These are phyloP conservation scores for Halophytophthora batemanensis DNA, from an alignment of 352 stramenopile species.

Conservation along the genomic window DNA sequence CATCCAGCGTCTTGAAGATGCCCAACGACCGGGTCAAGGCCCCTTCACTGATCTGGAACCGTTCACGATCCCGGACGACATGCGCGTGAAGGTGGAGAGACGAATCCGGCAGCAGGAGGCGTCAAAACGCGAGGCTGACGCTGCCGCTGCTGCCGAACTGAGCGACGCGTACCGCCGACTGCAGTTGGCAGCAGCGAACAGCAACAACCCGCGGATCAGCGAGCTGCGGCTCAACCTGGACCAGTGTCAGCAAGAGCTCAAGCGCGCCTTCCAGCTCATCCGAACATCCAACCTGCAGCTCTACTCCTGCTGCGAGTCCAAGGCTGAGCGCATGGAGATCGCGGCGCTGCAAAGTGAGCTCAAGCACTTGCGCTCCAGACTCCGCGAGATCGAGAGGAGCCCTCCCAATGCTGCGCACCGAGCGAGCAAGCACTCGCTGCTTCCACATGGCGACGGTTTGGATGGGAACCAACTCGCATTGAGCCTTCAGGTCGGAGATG, in stretches of 20 bases:
- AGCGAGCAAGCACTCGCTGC: too few species aligned
- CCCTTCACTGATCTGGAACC: slow-evolving; percentile 66
- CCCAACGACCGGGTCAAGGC: slow-evolving; percentile 15
- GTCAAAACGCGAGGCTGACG: slow-evolving; percentile 47
- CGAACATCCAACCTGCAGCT: slow-evolving; percentile 62
- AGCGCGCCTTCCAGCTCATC: slow-evolving; percentile 65
- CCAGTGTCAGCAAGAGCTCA: slow-evolving; percentile 63
- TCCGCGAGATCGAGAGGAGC: slow-evolving; percentile 25
- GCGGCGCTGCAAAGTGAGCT: slow-evolving; percentile 45
- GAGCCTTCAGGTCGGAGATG: slow-evolving; percentile 12
- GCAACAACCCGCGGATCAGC: slow-evolving; percentile 50
- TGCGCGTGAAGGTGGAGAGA: slow-evolving; percentile 71
- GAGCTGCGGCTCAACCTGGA: slow-evolving; percentile 62
- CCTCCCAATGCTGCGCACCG: not conserved
- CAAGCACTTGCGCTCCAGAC: slow-evolving; percentile 34
- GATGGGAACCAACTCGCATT: too few species aligned
- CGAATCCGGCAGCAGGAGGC: slow-evolving; percentile 58
- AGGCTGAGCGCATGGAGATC: slow-evolving; percentile 55
- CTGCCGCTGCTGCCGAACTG: slow-evolving; percentile 40
- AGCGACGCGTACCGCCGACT: slow-evolving; percentile 59
- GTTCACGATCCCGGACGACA: slow-evolving; percentile 78
- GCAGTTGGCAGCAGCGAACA: slow-evolving; percentile 35
- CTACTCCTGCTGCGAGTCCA: slow-evolving; percentile 62
- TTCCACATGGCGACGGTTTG: too few species aligned
- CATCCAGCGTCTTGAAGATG: slow-evolving; percentile 22